Base-by-base conservation (phyloP, 345 rosid genomes). In the Brassica cretica region DNA sequence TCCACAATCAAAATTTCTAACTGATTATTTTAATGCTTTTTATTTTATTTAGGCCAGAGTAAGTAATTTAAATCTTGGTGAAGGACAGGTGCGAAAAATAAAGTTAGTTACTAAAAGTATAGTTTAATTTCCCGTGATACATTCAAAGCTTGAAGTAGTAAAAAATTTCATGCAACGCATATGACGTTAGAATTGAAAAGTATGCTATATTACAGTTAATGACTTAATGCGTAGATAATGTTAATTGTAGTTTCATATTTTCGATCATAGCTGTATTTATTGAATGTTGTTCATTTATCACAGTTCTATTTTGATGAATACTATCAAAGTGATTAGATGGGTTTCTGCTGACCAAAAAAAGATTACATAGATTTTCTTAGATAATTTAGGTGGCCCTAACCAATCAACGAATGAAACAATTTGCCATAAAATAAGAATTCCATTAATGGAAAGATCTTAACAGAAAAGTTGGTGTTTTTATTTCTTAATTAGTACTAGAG, bases 371-470 rank as follows among this genome's bases (percentile, higher is more conserved):
- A 7, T 44, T 49, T 25, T 49, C 5, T 51, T 53, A 49, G 46
- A 71, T 41, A 6, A 19, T 15, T 71, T 65, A 56, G 81, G 73
- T 72, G n/a, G 68, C 55, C 72, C 69, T 60, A 60, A 67, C 64
- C 12, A 72, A 66, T 66, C 77, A 60, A 72, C 60, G 32, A 72
- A 72, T 60, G 24, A 78, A 73, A 67, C 69, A 72, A 0, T 41
- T 72, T 66, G 41, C 11, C 37, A 72, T 44, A 15, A 71, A 53
- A 66, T 56, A 72, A 44, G 32, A 66, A 59, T 72, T 46, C 81
- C 29, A 67, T 78, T 30, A 72, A 72, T 46, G 69, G 82, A 72
- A 78, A 72, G 77, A 72, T 78, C 64, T 72, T 2, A 78, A 59
- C 73, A 0, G 46, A 67, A 55, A 78, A 67, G 64, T 15, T 32